Base-by-base conservation (phyloP, 2,329 filamentous ascomycete genomes). In the Diaporthe batatas region DNA sequence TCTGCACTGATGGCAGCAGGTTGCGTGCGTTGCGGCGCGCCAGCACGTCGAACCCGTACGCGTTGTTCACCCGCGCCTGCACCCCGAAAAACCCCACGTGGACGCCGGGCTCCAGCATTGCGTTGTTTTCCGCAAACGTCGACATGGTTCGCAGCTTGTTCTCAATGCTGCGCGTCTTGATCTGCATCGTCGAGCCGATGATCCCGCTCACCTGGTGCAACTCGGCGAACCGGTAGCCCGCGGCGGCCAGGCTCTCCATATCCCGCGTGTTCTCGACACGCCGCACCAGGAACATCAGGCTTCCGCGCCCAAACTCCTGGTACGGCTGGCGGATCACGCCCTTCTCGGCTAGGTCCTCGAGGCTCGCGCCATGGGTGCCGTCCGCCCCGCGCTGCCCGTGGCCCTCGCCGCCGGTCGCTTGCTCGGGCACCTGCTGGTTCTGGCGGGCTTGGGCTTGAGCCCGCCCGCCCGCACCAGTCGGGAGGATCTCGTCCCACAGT, bases 251-350 rank as follows among this genome's bases (percentile, higher is more conserved):
- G 36, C 88, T 87, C 68, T 89, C 86, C 0, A 89, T 86, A 47
- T 95, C 93, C 0, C 87, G 84, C 44, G 85, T 84, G 44, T 82
- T 84, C 44, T 86, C 85, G 1, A 93, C 86, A 55, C 87, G 87
- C 14, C 91, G 92, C 7, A 95, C 92, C 12, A 97, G 87, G 77
- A 97, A 95, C 80, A 98, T 89, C 58, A 97, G 86, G 70, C 95
- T 94, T 0, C 95, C 94, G 73, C 91, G 91, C 5, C 92, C 92
- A 49, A 90, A 87, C 39, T 82, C 79, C 2, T 65, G 58, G 58
- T 68, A 72, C 7, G 68, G 55, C 25, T 72, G 71, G 25, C 70
- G 70, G 21, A 81, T 77, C 39, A 81, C 67, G 0, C 82, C 84
- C 74, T 86, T 86, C 75, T 88, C 85, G 1, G 80, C 81, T 16